Evolutionary conservation across 2,329 filamentous ascomycete genomes (phyloP), one percentile per base, ranked within the genome.

Genomic region (Pseudogymnoascus sp.): DNA sequence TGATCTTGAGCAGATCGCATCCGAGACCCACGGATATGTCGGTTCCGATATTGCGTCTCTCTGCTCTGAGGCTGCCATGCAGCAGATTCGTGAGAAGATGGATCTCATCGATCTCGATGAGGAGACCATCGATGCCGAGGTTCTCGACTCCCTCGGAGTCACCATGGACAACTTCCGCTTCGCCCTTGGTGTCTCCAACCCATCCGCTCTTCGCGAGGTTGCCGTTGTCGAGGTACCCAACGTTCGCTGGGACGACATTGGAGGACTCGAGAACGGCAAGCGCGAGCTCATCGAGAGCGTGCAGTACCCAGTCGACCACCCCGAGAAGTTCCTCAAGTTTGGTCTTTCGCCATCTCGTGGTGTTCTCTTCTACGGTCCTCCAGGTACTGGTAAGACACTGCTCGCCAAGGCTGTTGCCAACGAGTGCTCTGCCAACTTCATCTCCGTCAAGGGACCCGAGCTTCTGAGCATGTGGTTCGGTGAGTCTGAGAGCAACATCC

Each of bases 141-240:
- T 99, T 61, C 86, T 99, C 62, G 95, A 99, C 79, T 97, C 95
- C 52, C 87, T 99, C 55, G 95, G 95, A 76, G 95, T 99, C 59
- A 99, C 95, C 66, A 97, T 97, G 91, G 95, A 99, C 79, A 99
- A 99, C 86, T 99, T 99, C 91, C 90, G 93, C 71, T 99, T 96
- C 73, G 93, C 95, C 65, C 89, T 99, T 60, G 95, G 95, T 72
- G 93, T 97, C 65, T 97, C 93, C 78, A 99, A 99, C 85, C 95
- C 95, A 71, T 97, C 95, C 68, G 95, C 95, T 69, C 91, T 99
- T 63, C 95, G 95, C 78, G 95, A 99, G 80, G 95, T 99, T 72
- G 95, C 95, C 62, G 95, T 99, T 69, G 96, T 99, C 77, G 96
- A 99, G 79, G 93, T 97, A 72, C 95, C 95, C 80, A 99, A 99